These are phyloP conservation scores for Trichophyton rubrum DNA, from an alignment of 2,329 filamentous ascomycete genomes.

Conservation along the genomic window DNA sequence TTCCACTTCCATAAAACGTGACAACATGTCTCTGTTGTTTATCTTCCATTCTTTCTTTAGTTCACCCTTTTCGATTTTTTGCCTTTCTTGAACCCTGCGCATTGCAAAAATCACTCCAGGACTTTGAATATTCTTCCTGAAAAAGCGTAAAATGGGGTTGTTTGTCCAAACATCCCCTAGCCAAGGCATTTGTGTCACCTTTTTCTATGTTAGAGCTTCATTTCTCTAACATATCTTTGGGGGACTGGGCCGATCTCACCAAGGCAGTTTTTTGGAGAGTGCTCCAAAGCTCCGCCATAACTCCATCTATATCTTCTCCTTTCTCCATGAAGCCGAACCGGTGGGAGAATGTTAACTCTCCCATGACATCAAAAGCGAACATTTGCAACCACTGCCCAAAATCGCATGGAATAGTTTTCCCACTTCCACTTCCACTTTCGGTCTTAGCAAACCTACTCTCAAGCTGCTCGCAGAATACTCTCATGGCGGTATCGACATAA, in stretches of 20 bases:
- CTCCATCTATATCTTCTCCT: constrained; percentile 6
- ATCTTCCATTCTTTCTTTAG: constrained; percentile 25
- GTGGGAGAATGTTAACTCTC: constrained; percentile 20
- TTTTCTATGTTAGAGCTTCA: neutral
- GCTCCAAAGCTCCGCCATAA: constrained; percentile 1
- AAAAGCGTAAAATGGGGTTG: constrained; percentile 57
- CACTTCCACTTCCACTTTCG: neutral
- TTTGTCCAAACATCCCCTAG: constrained; percentile 59
- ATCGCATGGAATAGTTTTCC: constrained; percentile 7
- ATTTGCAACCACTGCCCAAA: constrained; percentile 14
- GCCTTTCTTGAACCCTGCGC: constrained; percentile 54
- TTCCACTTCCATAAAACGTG: constrained; percentile 20
- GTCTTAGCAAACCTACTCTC: neutral
- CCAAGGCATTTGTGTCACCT: constrained; percentile 63
- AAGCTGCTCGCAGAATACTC: neutral
- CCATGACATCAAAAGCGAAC: constrained; percentile 20
- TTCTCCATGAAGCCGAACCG: constrained; percentile 16
- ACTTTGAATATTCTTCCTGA: constrained; percentile 55
- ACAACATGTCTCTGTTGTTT: constrained; percentile 32
- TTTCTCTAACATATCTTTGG: neutral
- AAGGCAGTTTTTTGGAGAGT: neutral
- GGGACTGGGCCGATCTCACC: neutral
- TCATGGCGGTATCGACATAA: neutral
- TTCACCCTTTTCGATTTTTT: constrained; percentile 47
- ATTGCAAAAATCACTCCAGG: constrained; percentile 55